phyloP scores from a whole-genome alignment of 2,329 filamentous ascomycete genomes.

The Nakataea oryzae region DNA sequence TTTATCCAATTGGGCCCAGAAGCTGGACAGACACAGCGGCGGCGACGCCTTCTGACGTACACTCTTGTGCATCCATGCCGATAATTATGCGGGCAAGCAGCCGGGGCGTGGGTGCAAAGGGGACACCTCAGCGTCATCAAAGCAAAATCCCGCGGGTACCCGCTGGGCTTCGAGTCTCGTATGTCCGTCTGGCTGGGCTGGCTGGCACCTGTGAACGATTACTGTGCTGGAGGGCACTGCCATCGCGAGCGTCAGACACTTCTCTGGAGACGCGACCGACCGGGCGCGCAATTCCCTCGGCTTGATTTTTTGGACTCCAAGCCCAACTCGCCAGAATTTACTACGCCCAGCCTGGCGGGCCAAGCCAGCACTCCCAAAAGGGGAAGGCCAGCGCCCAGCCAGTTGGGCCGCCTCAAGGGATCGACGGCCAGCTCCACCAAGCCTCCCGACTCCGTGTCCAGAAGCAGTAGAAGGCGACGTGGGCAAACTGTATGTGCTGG shows the following conservation, averaged over 20 bases:
- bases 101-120: neutral
- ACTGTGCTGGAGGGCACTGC: neutral
- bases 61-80: neutral
- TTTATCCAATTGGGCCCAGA: neutral
- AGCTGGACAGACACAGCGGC: neutral
- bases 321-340: neutral
- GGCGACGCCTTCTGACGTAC: neutral
- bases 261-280: too few species aligned
- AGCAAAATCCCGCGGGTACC: neutral
- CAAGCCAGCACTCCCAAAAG: neutral
- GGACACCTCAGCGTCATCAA: constrained; percentile 1
- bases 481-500: neutral
- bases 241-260: too few species aligned
- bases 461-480: neutral
- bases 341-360: neutral
- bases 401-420: neutral
- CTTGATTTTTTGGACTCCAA: too few species aligned
- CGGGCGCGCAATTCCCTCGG: neutral
- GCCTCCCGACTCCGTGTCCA: neutral
- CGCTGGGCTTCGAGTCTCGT: neutral
- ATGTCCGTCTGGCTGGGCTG: neutral
- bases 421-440: neutral
- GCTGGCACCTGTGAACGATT: too few species aligned
- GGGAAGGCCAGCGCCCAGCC: neutral
- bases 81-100: neutral